These are phyloP conservation scores for Paraleonurus japonicus DNA, from an alignment of 257 asterid species.

Conservation along the genomic window DNA sequence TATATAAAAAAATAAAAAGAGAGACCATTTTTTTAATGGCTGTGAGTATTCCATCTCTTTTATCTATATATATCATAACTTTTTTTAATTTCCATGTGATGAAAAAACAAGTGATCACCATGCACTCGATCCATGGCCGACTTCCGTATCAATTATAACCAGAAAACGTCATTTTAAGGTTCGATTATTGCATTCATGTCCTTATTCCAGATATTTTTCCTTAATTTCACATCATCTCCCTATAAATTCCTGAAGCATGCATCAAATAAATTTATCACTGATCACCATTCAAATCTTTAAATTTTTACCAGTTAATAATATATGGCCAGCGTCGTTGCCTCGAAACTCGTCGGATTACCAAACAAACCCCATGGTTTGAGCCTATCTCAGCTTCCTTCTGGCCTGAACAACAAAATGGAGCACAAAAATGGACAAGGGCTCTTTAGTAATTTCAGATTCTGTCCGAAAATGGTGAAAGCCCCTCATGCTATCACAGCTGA, in stretches of 20 bases:
- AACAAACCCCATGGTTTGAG: conserved; percentile 12
- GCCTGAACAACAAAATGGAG: background rate
- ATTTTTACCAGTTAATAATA: background rate
- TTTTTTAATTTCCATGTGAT: background rate
- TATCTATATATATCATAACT: background rate
- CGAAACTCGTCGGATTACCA: conserved; percentile 22
- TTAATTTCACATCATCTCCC: background rate
- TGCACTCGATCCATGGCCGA: background rate
- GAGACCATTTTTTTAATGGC: background rate
- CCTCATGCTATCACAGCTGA: conserved; percentile 31
- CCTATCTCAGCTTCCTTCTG: background rate
- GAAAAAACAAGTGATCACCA: background rate
- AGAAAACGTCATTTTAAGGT: background rate
- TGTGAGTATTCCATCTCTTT: background rate
- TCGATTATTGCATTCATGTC: background rate
- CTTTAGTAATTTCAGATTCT: background rate
- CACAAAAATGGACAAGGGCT: conserved; percentile 4
- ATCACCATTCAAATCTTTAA: background rate
- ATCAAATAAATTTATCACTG: background rate
- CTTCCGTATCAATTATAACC: background rate
- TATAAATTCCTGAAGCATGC: conserved; percentile 13
- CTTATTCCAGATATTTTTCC: background rate
- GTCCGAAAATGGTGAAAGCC: background rate
- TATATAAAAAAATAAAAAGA: too few relatives aligned
- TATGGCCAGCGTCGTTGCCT: conserved; percentile 30